phyloP scores from a whole-genome alignment of 805 yeast species.

The Myxozyma melibiosi region DNA sequence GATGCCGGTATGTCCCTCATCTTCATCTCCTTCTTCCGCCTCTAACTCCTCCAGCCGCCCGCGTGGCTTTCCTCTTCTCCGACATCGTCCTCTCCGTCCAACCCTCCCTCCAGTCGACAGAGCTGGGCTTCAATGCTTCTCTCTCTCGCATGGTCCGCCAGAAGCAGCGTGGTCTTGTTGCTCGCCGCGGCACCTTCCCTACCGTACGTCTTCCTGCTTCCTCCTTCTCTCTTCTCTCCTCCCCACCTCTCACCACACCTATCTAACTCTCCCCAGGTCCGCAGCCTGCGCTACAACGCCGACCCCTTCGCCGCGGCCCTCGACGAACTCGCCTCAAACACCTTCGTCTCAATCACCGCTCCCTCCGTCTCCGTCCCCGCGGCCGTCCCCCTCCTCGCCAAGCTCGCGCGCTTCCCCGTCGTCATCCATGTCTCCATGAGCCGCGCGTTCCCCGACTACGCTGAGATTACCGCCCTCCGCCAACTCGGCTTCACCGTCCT shows the following conservation, averaged over 20 bases:
- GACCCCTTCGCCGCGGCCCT: constrained; percentile 57
- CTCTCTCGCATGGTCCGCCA: constrained; percentile 20
- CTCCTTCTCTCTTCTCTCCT: background rate
- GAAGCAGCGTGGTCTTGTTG: constrained; percentile 31
- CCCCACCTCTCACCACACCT: background rate
- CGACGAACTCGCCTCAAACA: constrained; percentile 39
- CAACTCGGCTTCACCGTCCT: constrained; percentile 66
- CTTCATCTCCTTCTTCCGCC: background rate
- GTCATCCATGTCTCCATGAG: constrained; percentile 56
- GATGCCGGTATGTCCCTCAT: constrained; percentile 25
- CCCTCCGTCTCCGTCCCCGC: constrained; percentile 57
- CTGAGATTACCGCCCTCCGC: constrained; percentile 69
- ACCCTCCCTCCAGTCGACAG: constrained; percentile 17
- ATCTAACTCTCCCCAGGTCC: constrained; percentile 10
- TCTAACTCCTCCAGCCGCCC: constrained; percentile 22
- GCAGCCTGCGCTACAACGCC: constrained; percentile 47
- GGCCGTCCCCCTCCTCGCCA: constrained; percentile 59
- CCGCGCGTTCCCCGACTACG: constrained; percentile 57
- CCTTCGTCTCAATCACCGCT: constrained; percentile 53
- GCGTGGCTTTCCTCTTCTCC: constrained; percentile 32
- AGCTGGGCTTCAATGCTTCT: constrained; percentile 25
- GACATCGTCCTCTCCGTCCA: constrained; percentile 31
- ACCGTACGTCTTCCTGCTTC: constrained; percentile 8
- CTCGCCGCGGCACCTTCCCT: constrained; percentile 28
- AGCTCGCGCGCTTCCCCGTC: constrained; percentile 47